Base-by-base conservation (phyloP, 169 alveolate genomes). In the Babesia bovis region DNA sequence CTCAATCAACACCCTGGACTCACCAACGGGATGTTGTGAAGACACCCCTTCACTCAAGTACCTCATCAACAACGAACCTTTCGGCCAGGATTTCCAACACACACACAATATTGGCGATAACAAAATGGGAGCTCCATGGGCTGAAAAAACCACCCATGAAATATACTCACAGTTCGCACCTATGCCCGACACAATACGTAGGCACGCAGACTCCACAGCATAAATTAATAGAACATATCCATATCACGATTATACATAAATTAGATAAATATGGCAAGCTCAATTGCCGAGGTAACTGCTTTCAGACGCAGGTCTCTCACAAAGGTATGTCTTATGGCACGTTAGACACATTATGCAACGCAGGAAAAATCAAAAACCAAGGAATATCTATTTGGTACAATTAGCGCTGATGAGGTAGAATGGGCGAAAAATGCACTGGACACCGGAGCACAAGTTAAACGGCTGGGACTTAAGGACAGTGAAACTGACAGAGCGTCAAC, bases 391-490 rank as follows among this genome's bases (percentile, higher is more conserved):
- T 78, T 60, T 67, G 87, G 87, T 9, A 32, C 77, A n/a, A 57
- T 78, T 12, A 74, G 73, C 40, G 58, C 76, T 1, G 44, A 65
- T 23, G 77, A 78, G 33, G 57, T 61, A 53, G 87, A 78, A 44
- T 78, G 87, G 87, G 87, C 87, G 5, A 67, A 78, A 36, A 58
- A 44, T 32, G 77, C 73, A 17, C 70, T 78, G 44, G 85, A 75
- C 61, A 56, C 36, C 13, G 68, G 58, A 45, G 72, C 72, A 15
- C 72, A 78, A 44, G 55, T 78, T 49, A 78, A 78, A 72, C 66
- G 72, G 41, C 74, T 68, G 23, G 36, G 77, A 23, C 55, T 28
- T 41, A 42, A 49, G 47, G 53, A 68, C n/a, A 7, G 12, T 30
- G 73, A 68, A 36, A 40, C 17, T 17, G 87, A 69, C 49, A 67